phyloP scores from a whole-genome alignment of 495 filamentous ascomycete genomes.

The Xylaria telfairii region DNA sequence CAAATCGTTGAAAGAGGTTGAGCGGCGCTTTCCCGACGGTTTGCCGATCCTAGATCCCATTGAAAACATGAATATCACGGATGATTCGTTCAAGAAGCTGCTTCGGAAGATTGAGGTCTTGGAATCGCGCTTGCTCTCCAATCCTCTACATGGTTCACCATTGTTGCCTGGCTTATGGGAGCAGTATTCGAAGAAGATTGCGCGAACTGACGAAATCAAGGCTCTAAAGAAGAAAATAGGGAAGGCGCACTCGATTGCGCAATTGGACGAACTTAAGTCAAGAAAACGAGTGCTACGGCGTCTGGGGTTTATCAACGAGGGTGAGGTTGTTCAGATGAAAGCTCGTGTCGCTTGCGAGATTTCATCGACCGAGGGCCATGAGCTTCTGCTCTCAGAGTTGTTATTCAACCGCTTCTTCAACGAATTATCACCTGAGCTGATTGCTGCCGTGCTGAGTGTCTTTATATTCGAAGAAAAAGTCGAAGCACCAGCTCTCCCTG shows the following conservation, averaged over 20 bases:
- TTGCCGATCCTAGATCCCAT: conserved; percentile 87
- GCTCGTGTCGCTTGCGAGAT: conserved; percentile 97
- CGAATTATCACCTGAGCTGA: conserved; percentile 84
- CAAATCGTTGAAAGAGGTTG: conserved; percentile 71
- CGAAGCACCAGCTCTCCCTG: conserved; percentile 72
- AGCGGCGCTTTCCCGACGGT: conserved; percentile 89
- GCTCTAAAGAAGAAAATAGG: conserved; percentile 83
- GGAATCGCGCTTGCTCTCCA: conserved; percentile 86
- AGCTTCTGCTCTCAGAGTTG: conserved; percentile 88
- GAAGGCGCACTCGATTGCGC: conserved; percentile 81
- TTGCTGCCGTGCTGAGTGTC: conserved; percentile 81
- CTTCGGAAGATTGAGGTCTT: conserved; percentile 96
- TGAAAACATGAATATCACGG: conserved; percentile 91
- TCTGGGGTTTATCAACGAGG: conserved; percentile 93
- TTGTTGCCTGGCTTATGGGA: conserved; percentile 81
- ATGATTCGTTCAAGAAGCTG: conserved; percentile 90
- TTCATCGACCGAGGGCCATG: conserved; percentile 80
- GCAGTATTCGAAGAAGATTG: conserved; percentile 80
- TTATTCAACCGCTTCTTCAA: conserved; percentile 99
- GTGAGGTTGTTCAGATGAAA: conserved; percentile 93
- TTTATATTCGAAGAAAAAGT: conserved; percentile 98
- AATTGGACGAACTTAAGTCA: conserved; percentile 93
- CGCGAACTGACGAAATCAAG: conserved; percentile 78
- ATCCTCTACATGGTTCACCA: conserved; percentile 88
- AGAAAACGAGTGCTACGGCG: conserved; percentile 95